These are phyloP conservation scores for Ophiostoma triangulosporum DNA, from an alignment of 2,329 filamentous ascomycete genomes.

Conservation along the genomic window DNA sequence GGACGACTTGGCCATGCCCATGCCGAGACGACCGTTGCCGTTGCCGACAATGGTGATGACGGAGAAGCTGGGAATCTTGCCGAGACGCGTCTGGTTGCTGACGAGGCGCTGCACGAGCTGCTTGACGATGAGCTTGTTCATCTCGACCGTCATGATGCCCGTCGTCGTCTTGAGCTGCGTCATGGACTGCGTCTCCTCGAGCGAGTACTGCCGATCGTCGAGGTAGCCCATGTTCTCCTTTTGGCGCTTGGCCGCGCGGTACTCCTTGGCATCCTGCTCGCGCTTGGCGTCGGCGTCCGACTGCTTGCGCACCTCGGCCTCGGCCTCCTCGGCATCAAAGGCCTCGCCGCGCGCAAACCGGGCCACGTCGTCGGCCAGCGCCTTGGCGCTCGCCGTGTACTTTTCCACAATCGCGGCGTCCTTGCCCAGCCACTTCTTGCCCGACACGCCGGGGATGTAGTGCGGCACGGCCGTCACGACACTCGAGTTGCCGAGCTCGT, in stretches of 20 bases:
- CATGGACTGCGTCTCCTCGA: background rate
- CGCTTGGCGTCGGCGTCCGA: conserved; percentile 34
- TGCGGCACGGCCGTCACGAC: conserved; percentile 36
- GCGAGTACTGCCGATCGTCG: background rate
- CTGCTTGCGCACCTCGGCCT: background rate
- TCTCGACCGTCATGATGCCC: conserved; percentile 38
- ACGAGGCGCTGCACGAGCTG: conserved; percentile 61
- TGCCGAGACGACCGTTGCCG: conserved; percentile 67
- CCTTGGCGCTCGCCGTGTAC: background rate
- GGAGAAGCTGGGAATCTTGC: conserved; percentile 72
- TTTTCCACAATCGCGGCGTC: background rate
- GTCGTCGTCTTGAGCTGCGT: conserved; percentile 35
- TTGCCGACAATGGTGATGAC: conserved; percentile 76
- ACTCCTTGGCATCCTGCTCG: conserved; percentile 36
- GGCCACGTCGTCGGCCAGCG: background rate
- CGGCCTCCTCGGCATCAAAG: background rate
- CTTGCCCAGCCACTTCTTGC: conserved; percentile 1
- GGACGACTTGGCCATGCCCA: conserved; percentile 80
- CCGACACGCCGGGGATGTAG: conserved; percentile 37
- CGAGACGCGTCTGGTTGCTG: conserved; percentile 87
- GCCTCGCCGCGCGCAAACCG: background rate
- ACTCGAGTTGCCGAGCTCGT: conserved; percentile 26
- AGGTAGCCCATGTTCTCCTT: background rate
- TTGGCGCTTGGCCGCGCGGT: conserved; percentile 12
- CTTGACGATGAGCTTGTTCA: conserved; percentile 50